Evolutionary conservation across 495 filamentous ascomycete genomes (phyloP), one percentile per base, ranked within the genome.

Genomic region (Penicillium arizonense): DNA sequence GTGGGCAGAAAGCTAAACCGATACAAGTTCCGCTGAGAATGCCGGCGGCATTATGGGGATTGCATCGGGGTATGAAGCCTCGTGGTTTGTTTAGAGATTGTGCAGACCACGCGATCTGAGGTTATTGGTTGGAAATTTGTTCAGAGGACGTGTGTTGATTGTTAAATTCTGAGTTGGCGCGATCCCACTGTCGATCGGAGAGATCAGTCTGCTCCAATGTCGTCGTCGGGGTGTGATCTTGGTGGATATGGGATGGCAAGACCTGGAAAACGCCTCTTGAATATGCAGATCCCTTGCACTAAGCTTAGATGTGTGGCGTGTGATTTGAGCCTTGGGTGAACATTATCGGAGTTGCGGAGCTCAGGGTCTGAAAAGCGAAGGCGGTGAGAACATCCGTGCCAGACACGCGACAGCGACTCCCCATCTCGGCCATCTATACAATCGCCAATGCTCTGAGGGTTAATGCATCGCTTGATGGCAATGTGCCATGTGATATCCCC

Each of bases 1-100:
- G 59, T 50, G 50, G 47, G 50, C 48, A 49, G 47, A 57, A 47
- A 58, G 36, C 50, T 63, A 63, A 41, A 54, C 62, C 37, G 48
- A 63, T 43, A 62, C 39, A 43, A 50, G 38, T 59, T 43, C 45
- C 39, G 53, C 48, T 35, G 52, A 46, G 59, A 47, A 45, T 41
- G 45, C 38, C 32, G 50, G 46, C 57, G 48, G 58, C 67, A 70
- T 69, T 55, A 65, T 72, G 56, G 47, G 47, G 44, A 45, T 55
- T 40, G 51, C 30, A 57, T 54, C 34, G n/a, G 50, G 36, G 14
- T n/a, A 1, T 32, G 14, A 18, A 16, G 30, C 43, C 10, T 21
- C 9, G 23, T 14, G 24, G 20, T n/a, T 11, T 11, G 7, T 2
- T 30, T 4, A 28, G 8, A 35, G 16, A 6, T 20, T n/a, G 18